Evolutionary conservation across 306 rosid genomes (phyloP).

Genomic region (Cucumis melo): DNA sequence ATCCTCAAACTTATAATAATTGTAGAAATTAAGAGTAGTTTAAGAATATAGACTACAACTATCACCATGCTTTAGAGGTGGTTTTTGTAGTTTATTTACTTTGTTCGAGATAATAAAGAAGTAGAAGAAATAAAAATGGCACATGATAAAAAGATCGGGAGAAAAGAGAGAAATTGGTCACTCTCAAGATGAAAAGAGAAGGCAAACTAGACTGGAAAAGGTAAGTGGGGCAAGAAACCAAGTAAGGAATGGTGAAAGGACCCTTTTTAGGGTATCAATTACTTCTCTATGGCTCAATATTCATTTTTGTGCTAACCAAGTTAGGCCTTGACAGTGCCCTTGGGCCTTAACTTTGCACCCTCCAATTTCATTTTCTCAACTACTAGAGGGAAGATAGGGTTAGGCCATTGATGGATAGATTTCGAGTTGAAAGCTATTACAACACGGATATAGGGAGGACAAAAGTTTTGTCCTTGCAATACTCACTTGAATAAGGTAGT

Average conservation of each 20-base stretch:
- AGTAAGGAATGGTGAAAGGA: conserved; percentile 19
- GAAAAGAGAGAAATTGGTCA: neutral
- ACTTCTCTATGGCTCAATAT: conserved; percentile 18
- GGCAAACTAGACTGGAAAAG: neutral
- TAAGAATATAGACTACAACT: no score
- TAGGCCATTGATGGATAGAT: neutral
- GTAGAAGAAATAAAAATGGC: neutral
- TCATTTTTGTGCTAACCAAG: conserved; percentile 38
- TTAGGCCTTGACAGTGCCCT: conserved; percentile 30
- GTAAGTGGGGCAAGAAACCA: conserved; percentile 7
- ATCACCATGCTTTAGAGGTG: neutral
- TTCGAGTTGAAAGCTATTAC: neutral
- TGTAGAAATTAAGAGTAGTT: no score
- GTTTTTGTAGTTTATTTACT: neutral
- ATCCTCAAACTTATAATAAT: no score
- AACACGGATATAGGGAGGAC: neutral
- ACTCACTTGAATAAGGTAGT: neutral
- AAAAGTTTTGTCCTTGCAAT: neutral
- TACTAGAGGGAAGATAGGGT: neutral
- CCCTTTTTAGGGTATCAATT: conserved; percentile 25
- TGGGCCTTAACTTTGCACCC: neutral
- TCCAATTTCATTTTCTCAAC: neutral
- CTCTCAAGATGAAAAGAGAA: neutral
- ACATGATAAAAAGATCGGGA: neutral
- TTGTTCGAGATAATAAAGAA: neutral